Percentiles rank a stretch among this genome's conserved stretches.
These are phyloP conservation scores for Calonectria crousiana DNA, from an alignment of 2,329 filamentous ascomycete genomes.

Conservation along the genomic window DNA sequence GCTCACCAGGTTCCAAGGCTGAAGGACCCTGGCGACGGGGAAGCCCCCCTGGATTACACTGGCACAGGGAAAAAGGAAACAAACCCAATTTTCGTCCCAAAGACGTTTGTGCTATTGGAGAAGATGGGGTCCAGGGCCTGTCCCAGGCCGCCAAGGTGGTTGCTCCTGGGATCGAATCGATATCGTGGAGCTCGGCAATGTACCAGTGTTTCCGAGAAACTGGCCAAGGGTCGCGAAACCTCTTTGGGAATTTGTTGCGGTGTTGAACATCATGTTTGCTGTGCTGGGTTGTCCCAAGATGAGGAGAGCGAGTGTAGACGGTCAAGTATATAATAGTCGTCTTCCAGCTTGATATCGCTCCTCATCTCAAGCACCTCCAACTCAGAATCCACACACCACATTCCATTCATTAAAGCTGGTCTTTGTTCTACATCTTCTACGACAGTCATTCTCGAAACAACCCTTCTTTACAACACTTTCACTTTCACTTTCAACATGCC, in stretches of 20 bases:
- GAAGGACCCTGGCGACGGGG: neutral
- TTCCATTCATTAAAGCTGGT: constrained; percentile 2
- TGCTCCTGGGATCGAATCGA: neutral
- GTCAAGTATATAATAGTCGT: neutral
- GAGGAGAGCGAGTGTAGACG: neutral
- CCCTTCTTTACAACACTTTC: neutral
- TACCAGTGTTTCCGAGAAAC: constrained; percentile 1
- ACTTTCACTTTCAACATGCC: constrained; percentile 29
- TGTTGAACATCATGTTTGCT: neutral
- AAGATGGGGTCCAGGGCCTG: neutral
- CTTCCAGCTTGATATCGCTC: neutral
- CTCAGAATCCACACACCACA: neutral
- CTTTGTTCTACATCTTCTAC: neutral
- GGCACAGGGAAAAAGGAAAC: neutral
- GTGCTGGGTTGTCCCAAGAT: neutral
- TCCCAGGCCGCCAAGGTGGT: neutral
- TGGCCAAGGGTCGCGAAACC: neutral
- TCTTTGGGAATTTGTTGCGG: constrained; percentile 1
- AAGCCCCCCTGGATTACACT: neutral
- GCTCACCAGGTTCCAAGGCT: neutral
- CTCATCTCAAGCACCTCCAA: neutral
- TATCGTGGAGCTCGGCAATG: constrained; percentile 1
- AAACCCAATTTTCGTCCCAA: neutral
- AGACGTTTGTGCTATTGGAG: neutral
- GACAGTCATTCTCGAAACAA: neutral